Evolutionary conservation across 257 asterid genomes (phyloP), one percentile per base, ranked within the genome.

Genomic region (Nicotiana sylvestris): DNA sequence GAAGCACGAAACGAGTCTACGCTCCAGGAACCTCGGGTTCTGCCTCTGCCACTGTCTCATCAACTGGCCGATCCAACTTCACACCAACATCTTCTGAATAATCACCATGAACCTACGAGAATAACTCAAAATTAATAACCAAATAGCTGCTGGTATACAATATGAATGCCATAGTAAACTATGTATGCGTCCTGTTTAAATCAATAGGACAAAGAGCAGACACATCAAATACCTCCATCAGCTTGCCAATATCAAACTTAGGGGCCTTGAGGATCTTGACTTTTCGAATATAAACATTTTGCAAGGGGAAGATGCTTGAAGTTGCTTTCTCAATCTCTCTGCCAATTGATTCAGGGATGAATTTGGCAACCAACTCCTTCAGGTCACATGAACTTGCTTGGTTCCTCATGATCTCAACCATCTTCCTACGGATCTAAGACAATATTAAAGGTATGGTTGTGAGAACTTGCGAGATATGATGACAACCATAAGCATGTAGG

Each of bases 311-410:
- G 74, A 87, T 87, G 82, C 88, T 85, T 17, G 86, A 80, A 60
- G 90, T 87, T 80, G 89, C 86, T 83, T 87, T 87, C 86, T 85
- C 88, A 39, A 87, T 87, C 67, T 87, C 89, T 69, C 86, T 83
- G 64, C 90, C 88, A 80, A 87, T 87, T 32, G 90, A 85, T 77
- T 87, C 90, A 2, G 90, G 90, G 66, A 87, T 87, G 56, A 87
- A 85, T 77, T 83, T 85, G 3, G 60, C 82, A 77, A 87, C 90
- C 39, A 85, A 74, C 32, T 87, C 90, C 85, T 87, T 87, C 82
- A 87, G 80, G 81, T 87, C 90, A 81, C 86, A 83, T 49, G 89
- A 56, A 77, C 78, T 83, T 18, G 88, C 88, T 74, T 87, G 88
- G 77, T 87, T 85, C 16, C 84, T 81, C 88, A 87, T 87, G 53